phyloP scores from a whole-genome alignment of 768 basidiomycete genomes.

The Termitomyces sp. region DNA sequence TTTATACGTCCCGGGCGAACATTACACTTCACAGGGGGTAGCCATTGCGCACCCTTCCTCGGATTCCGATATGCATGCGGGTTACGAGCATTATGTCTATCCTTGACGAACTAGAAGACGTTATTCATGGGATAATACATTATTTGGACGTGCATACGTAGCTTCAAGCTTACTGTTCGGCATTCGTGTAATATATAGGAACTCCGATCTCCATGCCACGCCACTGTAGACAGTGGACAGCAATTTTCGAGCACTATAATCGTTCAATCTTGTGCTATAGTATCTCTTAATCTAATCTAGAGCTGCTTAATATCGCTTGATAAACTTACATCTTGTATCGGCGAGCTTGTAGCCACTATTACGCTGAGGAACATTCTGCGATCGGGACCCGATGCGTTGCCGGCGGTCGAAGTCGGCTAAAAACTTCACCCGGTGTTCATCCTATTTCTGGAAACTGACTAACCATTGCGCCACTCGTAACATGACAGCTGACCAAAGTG shows the following conservation, averaged over 20 bases:
- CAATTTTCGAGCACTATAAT: slow-evolving; percentile 1
- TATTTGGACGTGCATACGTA: neutral
- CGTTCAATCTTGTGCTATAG: neutral
- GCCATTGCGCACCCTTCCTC: slow-evolving; percentile 3
- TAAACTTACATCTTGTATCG: neutral
- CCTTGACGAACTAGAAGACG: neutral
- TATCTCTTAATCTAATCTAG: slow-evolving; percentile 5
- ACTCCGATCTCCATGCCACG: slow-evolving; percentile 1
- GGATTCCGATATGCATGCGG: slow-evolving; percentile 5
- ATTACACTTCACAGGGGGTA: slow-evolving; percentile 2
- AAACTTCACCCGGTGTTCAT: slow-evolving; percentile 1
- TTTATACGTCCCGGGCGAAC: slow-evolving; percentile 1
- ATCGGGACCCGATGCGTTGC: slow-evolving; percentile 1
- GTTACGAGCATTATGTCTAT: slow-evolving; percentile 7
- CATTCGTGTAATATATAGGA: slow-evolving; percentile 1
- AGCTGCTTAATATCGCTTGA: neutral
- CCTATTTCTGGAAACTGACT: slow-evolving; percentile 5
- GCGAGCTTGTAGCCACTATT: slow-evolving; percentile 3
- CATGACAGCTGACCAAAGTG: neutral
- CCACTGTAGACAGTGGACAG: neutral
- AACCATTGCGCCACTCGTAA: slow-evolving; percentile 5
- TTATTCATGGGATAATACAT: slow-evolving; percentile 1
- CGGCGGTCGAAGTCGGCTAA: slow-evolving; percentile 5
- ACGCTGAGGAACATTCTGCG: neutral
- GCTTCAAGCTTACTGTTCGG: neutral